Percentiles rank a stretch among this genome's conserved stretches.
Conservation (phyloP, 2,329 filamentous ascomycete species). For the Fusarium pseudoanthophilum region DNA sequence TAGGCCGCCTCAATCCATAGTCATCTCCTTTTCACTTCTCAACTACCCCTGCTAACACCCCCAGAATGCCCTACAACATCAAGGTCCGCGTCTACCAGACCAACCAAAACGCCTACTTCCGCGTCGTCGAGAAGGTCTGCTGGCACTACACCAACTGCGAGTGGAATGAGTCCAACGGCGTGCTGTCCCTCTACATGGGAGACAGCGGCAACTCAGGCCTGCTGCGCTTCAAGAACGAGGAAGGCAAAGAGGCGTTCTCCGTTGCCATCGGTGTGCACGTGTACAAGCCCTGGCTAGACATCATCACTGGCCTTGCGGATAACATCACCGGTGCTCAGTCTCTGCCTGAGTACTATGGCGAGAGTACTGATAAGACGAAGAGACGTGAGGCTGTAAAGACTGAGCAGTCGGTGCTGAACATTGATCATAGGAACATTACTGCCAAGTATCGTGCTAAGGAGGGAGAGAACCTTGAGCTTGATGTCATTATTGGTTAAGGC, state of each 20-base stretch:
- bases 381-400: constrained; percentile 27
- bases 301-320: constrained; percentile 25
- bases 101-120: constrained; percentile 36
- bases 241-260: constrained; percentile 36
- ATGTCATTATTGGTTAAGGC: constrained; percentile 24
- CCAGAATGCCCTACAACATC: constrained; percentile 35
- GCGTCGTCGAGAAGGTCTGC: constrained; percentile 28
- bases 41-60: not conserved
- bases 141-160: constrained; percentile 37
- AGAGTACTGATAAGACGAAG: constrained; percentile 3
- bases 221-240: constrained; percentile 37
- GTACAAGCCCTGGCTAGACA: constrained; percentile 39
- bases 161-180: constrained; percentile 23
- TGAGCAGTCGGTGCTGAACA: constrained; percentile 30
- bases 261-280: constrained; percentile 31
- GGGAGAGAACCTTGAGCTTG: constrained; percentile 34
- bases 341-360: constrained; percentile 36
- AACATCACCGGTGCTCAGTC: constrained; percentile 32
- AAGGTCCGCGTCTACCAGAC: constrained; percentile 39
- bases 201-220: constrained; percentile 33
- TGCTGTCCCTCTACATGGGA: constrained; percentile 26
- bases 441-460: constrained; percentile 25
- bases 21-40: rapidly evolving
- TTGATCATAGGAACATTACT: constrained; percentile 25
- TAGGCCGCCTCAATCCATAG: too few species aligned